phyloP scores from a whole-genome alignment of 2,329 filamentous ascomycete species.

The Stemphylium beticola region DNA sequence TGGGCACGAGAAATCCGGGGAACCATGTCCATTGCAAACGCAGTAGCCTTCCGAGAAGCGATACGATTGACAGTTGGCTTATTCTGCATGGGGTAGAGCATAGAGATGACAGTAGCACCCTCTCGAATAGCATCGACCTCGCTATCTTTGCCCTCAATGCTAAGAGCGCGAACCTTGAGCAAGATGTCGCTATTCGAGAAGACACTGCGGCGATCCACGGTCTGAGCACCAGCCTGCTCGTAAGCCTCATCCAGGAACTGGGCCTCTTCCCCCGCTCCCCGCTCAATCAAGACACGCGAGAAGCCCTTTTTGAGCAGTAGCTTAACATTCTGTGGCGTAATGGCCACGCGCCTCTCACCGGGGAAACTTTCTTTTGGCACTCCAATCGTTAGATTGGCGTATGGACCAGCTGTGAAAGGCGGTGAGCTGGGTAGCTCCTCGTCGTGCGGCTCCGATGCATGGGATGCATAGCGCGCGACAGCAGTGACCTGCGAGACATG shows the following conservation, averaged over 20 bases:
- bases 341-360: conserved; percentile 80
- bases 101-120: conserved; percentile 78
- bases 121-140: conserved; percentile 73
- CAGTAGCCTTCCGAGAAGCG: conserved; percentile 71
- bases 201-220: conserved; percentile 72
- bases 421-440: conserved; percentile 45
- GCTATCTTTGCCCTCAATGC: conserved; percentile 60
- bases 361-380: conserved; percentile 80
- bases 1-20: conserved; percentile 88
- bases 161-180: conserved; percentile 82
- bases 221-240: conserved; percentile 75
- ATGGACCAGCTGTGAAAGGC: conserved; percentile 60
- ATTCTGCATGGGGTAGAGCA: conserved; percentile 84
- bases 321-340: conserved; percentile 83
- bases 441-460: conserved; percentile 43
- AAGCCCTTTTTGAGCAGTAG: conserved; percentile 87
- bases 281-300: conserved; percentile 75
- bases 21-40: conserved; percentile 92
- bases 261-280: conserved; percentile 77
- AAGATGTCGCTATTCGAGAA: conserved; percentile 80
- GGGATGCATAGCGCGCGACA: conserved; percentile 41
- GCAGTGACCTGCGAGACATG: conserved; percentile 34
- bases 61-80: conserved; percentile 75
- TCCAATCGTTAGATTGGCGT: conserved; percentile 75
- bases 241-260: conserved; percentile 81